Conservation (phyloP, 2,329 filamentous ascomycete species). For the Epichloe bromicola region DNA sequence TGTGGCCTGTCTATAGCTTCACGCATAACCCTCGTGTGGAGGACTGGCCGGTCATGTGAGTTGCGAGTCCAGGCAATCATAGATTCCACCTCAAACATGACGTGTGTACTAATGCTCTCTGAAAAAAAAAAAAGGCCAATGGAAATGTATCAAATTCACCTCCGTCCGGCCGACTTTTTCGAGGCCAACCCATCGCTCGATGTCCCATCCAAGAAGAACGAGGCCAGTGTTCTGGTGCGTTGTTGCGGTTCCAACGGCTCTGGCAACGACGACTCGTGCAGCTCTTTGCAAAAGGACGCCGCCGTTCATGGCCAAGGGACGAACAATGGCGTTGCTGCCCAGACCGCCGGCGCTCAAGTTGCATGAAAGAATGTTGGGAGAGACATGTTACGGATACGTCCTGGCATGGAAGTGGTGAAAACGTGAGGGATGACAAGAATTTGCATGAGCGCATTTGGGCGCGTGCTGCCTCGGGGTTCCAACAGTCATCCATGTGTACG, state of each 20-base stretch:
- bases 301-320: conserved; percentile 20
- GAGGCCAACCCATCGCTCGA: conserved; percentile 33
- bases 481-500: background rate
- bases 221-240: conserved; percentile 28
- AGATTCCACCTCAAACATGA: background rate
- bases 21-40: conserved; percentile 36
- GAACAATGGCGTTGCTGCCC: conserved; percentile 8
- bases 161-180: conserved; percentile 31
- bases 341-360: conserved; percentile 10
- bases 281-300: conserved; percentile 17
- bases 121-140: conserved; percentile 25
- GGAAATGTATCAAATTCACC: conserved; percentile 32
- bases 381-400: background rate
- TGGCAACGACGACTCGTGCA: conserved; percentile 3
- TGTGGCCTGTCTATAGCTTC: conserved; percentile 37
- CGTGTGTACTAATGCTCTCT: background rate
- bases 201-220: conserved; percentile 25
- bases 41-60: conserved; percentile 39
- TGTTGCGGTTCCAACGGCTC: conserved; percentile 14
- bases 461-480: background rate
- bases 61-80: conserved; percentile 3
- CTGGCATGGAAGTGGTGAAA: background rate
- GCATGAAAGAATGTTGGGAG: background rate
- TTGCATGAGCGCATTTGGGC: background rate
- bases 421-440: background rate